A percentile compares a stretch with the other conserved stretches of the same genome.
Conservation (phyloP, 805 yeast species). For the Jamesozyma rosinii region DNA sequence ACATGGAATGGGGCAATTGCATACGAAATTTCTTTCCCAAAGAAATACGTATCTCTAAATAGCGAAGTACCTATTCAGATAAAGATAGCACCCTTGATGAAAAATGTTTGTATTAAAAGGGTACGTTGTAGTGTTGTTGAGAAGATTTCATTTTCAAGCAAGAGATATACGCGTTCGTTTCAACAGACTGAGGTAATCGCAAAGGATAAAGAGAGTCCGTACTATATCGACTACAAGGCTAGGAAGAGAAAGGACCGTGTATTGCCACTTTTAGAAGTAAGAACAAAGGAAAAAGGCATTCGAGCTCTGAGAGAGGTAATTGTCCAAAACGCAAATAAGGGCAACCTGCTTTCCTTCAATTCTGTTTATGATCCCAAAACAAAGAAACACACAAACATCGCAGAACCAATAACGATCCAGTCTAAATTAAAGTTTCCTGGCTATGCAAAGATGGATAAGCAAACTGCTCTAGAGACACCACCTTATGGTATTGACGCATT, state of each 20-base stretch:
- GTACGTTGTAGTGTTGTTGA: constrained; percentile 60
- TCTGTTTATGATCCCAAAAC: constrained; percentile 28
- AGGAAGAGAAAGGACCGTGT: constrained; percentile 39
- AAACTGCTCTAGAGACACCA: constrained; percentile 17
- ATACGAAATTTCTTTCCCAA: constrained; percentile 64
- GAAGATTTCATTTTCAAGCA: constrained; percentile 53
- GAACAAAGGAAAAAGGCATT: constrained; percentile 41
- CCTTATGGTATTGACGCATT: constrained; percentile 30
- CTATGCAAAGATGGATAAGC: constrained; percentile 17
- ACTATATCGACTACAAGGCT: constrained; percentile 25
- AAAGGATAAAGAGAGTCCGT: constrained; percentile 28
- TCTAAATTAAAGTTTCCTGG: constrained; percentile 26
- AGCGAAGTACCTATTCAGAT: constrained; percentile 51
- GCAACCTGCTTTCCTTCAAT: constrained; percentile 52
- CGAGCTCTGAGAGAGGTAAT: constrained; percentile 55
- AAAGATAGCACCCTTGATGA: constrained; percentile 56
- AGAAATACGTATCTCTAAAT: constrained; percentile 57
- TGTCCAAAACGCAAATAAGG: constrained; percentile 42
- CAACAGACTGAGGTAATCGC: constrained; percentile 39
- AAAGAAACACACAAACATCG: constrained; percentile 11
- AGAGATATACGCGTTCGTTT: constrained; percentile 42
- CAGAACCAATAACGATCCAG: constrained; percentile 22
- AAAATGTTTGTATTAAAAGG: constrained; percentile 52
- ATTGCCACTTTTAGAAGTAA: constrained; percentile 53
- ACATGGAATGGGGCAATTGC: constrained; percentile 65